phyloP scores from a whole-genome alignment of 768 basidiomycete species.

The Trametes cubensis region DNA sequence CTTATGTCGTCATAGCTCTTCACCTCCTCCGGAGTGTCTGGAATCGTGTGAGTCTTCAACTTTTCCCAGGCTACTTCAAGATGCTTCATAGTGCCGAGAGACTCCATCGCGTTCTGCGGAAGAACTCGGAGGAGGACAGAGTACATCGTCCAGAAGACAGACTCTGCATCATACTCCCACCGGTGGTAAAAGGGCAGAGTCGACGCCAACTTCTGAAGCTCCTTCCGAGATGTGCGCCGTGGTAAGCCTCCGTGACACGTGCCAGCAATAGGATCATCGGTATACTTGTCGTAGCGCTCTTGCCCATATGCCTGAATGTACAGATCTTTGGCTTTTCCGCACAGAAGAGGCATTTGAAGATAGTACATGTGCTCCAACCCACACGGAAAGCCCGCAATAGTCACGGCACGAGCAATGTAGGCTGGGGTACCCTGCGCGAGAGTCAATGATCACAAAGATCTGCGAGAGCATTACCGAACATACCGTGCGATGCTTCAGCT shows the following conservation, averaged over 20 bases:
- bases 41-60: no score
- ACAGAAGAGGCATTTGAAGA: conserved; percentile 10
- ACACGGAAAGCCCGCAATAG: no score
- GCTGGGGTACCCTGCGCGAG: background rate
- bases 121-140: background rate
- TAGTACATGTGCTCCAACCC: no score
- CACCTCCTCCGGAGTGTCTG: no score
- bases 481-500: no score
- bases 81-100: no score
- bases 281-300: conserved; percentile 8
- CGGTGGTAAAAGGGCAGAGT: conserved; percentile 8
- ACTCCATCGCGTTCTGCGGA: background rate
- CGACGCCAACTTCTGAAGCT: background rate
- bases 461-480: no score
- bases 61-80: no score
- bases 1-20: no score
- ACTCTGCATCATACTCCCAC: conserved; percentile 19
- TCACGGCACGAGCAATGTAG: conserved; percentile 13
- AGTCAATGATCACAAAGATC: no score
- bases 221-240: background rate
- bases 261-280: background rate
- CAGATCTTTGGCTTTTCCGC: background rate
- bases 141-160: conserved; percentile 16
- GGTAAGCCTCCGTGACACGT: conserved; percentile 3
- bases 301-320: conserved; percentile 10